Base-by-base conservation (phyloP, 192 early-diverging fungal species). In the Coemansia aciculifera region DNA sequence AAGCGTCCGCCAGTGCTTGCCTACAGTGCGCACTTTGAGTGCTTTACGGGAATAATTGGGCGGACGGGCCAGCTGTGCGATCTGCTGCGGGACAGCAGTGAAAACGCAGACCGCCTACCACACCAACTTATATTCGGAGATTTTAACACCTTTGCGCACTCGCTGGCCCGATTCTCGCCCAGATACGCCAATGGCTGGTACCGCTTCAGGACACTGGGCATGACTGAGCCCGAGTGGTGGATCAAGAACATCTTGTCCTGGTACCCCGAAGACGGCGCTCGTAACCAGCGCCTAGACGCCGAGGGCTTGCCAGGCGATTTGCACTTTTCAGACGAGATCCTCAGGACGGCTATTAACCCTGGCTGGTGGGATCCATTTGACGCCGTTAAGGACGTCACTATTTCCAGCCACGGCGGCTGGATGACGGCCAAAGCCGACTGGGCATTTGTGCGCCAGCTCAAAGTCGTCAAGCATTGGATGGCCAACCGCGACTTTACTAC, bases 141-240 rank as follows among this genome's bases (percentile, higher is more conserved):
- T 64, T 63, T 93, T 29, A 93, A 93, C 67, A 93, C 92, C 0
- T 90, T 91, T 78, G 89, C 87, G 3, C 92, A 92, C 64, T 92
- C 90, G 17, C 83, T 91, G 32, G 90, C 88, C 2, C 81, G 92
- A 8, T 67, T 93, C 2, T 89, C 89, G 38, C 86, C 88, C 7
- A 73, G 67, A 36, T 90, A 88, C 66, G 81, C 85, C 7, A 77
- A 74, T 10, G 92, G 91, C 66, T 84, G 85, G 74, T 90, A 89
- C 67, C 81, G 92, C 12, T 84, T 86, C 59, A 75, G 85, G 11
- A 88, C 87, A 0, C 36, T 92, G 11, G 90, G 90, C 2, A 72
- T 64, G 61, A 79, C 87, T 10, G 92, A 93, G 63, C 73, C 89
- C 40, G 85, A 87, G 62, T 92, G 90, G 90, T 90, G 88, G 87